These are phyloP conservation scores for Fusarium annulatum DNA, from an alignment of 2,329 filamentous ascomycete species.

Conservation along the genomic window DNA sequence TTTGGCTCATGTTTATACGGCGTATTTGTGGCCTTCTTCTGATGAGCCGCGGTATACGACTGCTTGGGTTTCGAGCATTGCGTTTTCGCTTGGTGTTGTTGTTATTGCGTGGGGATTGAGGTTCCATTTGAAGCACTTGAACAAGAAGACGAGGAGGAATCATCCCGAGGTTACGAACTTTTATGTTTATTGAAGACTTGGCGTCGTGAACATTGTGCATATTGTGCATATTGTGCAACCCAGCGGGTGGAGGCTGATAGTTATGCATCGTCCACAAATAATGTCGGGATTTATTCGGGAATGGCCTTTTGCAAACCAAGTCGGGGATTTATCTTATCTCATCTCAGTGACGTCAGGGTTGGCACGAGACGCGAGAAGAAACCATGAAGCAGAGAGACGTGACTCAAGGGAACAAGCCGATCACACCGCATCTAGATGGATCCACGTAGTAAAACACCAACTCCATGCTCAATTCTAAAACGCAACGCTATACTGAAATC, in stretches of 20 bases:
- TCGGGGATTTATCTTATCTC: not conserved
- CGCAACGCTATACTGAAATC: not conserved
- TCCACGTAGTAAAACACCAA: not conserved
- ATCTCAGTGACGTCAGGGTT: not conserved
- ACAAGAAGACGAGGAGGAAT: constrained; percentile 17
- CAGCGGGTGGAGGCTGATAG: no score
- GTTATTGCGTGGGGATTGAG: constrained; percentile 19
- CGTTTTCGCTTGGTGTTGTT: constrained; percentile 22
- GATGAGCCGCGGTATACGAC: constrained; percentile 12
- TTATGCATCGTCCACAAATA: not conserved
- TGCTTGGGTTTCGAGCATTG: constrained; percentile 21
- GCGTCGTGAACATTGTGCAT: not conserved
- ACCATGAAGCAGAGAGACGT: not conserved
- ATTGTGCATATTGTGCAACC: not conserved
- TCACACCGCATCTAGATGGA: not conserved
- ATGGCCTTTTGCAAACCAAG: not conserved
- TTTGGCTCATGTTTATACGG: constrained; percentile 26
- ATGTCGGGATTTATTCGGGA: no score
- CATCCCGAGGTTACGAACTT: constrained; percentile 24
- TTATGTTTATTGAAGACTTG: constrained; percentile 14
- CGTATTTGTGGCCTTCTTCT: constrained; percentile 23
- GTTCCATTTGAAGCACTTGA: constrained; percentile 8
- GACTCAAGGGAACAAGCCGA: not conserved
- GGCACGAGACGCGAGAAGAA: not conserved
- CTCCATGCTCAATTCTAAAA: not conserved